Percentiles rank a stretch among this genome's conserved stretches.
Evolutionary conservation across 2,329 filamentous ascomycete species (phyloP).

Genomic region (Pyrenophora graminea): DNA sequence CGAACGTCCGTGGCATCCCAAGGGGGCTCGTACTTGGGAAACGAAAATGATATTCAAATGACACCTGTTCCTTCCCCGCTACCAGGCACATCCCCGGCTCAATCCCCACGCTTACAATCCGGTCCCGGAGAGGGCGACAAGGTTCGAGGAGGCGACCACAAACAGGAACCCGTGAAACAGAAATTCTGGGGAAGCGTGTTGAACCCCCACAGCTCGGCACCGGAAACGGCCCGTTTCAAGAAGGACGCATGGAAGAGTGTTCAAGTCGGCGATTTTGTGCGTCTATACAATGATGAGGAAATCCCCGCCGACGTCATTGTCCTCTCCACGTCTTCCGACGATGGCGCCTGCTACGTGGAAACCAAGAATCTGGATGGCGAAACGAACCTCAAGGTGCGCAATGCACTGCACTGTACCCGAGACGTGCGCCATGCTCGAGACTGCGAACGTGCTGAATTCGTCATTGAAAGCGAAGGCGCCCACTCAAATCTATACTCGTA

Average conservation of each 20-base stretch:
- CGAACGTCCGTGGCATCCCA: slow-evolving; percentile 62
- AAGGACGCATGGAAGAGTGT: slow-evolving; percentile 94
- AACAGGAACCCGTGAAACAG: slow-evolving; percentile 37
- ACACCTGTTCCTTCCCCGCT: slow-evolving; percentile 87
- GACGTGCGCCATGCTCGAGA: slow-evolving; percentile 85
- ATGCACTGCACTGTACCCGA: slow-evolving; percentile 83
- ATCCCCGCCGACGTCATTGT: slow-evolving; percentile 93
- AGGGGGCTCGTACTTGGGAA: slow-evolving; percentile 57
- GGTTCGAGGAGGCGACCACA: slow-evolving; percentile 30
- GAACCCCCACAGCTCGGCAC: slow-evolving; percentile 67
- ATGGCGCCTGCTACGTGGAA: slow-evolving; percentile 95
- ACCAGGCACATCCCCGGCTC: slow-evolving; percentile 52
- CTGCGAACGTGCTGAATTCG: slow-evolving; percentile 86
- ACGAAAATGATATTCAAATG: slow-evolving; percentile 79
- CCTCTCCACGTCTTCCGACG: slow-evolving; percentile 87
- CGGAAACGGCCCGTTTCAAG: slow-evolving; percentile 82
- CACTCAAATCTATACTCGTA: slow-evolving; percentile 96
- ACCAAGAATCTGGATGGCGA: slow-evolving; percentile 98
- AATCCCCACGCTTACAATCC: slow-evolving; percentile 34
- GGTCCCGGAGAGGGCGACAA: slow-evolving; percentile 33
- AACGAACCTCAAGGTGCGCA: slow-evolving; percentile 94
- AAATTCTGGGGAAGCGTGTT: slow-evolving; percentile 71
- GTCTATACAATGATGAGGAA: slow-evolving; percentile 94
- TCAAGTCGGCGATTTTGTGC: slow-evolving; percentile 92
- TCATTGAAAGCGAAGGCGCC: slow-evolving; percentile 85